Evolutionary conservation across 306 rosid species (phyloP).

Genomic region (Vigna angularis): DNA sequence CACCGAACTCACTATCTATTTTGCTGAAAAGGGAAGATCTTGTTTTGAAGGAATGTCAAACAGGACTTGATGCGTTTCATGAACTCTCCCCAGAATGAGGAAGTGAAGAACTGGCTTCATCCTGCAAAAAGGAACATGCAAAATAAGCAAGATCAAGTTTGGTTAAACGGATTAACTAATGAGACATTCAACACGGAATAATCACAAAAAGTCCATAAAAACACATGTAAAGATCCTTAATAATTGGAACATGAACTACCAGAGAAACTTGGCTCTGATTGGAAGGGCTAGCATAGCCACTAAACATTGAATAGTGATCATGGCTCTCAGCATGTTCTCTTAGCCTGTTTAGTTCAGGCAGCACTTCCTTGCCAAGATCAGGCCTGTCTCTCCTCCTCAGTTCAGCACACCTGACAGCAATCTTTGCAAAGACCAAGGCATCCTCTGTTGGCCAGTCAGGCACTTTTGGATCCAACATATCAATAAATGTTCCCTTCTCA

Average conservation of each 20-base stretch:
- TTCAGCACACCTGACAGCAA: conserved; percentile 46
- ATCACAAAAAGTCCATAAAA: neutral
- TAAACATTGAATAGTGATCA: neutral
- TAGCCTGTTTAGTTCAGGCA: conserved; percentile 44
- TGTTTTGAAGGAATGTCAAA: conserved; percentile 24
- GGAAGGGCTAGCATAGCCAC: conserved; percentile 39
- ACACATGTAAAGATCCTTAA: neutral
- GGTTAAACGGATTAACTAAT: too few relatives aligned
- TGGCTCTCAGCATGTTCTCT: conserved; percentile 43
- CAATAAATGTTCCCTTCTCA: conserved; percentile 42
- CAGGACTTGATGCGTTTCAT: conserved; percentile 26
- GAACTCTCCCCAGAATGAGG: conserved; percentile 38
- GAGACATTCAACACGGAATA: too few relatives aligned
- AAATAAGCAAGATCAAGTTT: neutral
- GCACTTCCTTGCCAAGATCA: conserved; percentile 51
- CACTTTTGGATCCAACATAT: conserved; percentile 50
- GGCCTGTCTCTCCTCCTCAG: conserved; percentile 55
- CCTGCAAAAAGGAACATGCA: conserved; percentile 34
- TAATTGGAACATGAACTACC: conserved; percentile 23
- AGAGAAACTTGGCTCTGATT: conserved; percentile 50
- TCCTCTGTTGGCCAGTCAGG: conserved; percentile 52
- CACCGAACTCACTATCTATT: neutral
- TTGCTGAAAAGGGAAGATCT: neutral
- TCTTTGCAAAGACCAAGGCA: conserved; percentile 43
- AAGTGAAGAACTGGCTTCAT: conserved; percentile 38